Percentiles rank a stretch among this genome's conserved stretches.
These are phyloP conservation scores for Jaltomata sinuosa DNA, from an alignment of 257 asterid species.

Conservation along the genomic window DNA sequence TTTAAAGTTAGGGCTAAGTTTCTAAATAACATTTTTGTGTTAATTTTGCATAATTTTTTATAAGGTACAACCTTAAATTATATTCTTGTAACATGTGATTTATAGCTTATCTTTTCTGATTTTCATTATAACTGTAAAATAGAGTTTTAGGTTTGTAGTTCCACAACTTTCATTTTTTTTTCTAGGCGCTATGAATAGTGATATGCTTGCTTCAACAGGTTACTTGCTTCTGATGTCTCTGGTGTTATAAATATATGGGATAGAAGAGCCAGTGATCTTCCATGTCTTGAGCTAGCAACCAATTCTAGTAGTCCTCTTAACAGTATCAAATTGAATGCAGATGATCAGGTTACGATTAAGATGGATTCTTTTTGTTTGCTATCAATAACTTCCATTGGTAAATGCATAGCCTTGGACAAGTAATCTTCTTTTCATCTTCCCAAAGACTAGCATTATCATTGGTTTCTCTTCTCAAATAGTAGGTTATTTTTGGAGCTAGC, in stretches of 20 bases:
- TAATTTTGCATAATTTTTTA: neutral
- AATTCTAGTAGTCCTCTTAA: slow-evolving; percentile 53
- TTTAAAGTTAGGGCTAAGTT: neutral
- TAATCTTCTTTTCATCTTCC: neutral
- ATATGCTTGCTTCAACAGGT: slow-evolving; percentile 29
- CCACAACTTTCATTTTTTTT: neutral
- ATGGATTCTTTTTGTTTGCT: neutral
- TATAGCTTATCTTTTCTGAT: neutral
- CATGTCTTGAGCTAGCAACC: slow-evolving; percentile 61
- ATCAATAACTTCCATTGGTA: neutral
- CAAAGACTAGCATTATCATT: neutral
- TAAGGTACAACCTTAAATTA: neutral
- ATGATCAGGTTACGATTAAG: slow-evolving; percentile 54
- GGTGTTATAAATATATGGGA: slow-evolving; percentile 88
- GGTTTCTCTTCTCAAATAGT: slow-evolving; percentile 10
- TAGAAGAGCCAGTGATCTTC: slow-evolving; percentile 70
- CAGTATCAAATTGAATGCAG: slow-evolving; percentile 61
- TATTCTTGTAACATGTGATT: neutral
- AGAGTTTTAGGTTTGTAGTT: neutral
- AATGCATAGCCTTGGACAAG: neutral
- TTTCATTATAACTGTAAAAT: neutral
- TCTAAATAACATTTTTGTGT: neutral
- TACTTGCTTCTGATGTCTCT: slow-evolving; percentile 76
- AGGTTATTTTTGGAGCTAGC: slow-evolving; percentile 91
- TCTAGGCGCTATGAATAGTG: neutral